Conservation (phyloP, 2,329 filamentous ascomycete species). For the Nothomitra cinnamomea region DNA sequence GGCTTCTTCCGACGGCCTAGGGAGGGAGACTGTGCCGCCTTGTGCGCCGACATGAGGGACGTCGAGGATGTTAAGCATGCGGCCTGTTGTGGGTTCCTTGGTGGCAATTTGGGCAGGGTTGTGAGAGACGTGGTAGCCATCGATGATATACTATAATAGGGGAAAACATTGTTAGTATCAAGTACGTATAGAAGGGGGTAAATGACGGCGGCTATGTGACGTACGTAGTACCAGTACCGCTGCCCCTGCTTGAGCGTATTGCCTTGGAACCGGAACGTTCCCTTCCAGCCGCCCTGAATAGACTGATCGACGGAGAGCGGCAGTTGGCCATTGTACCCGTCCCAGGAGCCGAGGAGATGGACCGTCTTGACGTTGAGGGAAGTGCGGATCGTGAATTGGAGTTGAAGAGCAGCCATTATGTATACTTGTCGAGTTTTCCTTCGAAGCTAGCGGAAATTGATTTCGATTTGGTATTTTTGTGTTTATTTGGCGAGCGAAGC, state of each 20-base stretch:
- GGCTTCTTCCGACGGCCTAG: constrained; percentile 5
- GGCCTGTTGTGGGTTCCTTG: constrained; percentile 89
- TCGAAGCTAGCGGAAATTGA: neutral
- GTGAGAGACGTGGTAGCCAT: constrained; percentile 95
- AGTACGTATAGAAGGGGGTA: neutral
- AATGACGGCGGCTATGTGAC: constrained; percentile 12
- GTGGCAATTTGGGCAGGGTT: constrained; percentile 81
- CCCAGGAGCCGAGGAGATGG: constrained; percentile 94
- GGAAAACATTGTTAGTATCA: neutral
- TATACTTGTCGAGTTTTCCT: neutral
- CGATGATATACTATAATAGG: constrained; percentile 65
- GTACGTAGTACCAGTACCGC: constrained; percentile 95
- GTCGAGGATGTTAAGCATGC: constrained; percentile 94
- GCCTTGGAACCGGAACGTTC: constrained; percentile 90
- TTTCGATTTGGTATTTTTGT: neutral
- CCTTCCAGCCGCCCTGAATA: constrained; percentile 86
- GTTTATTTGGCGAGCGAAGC: neutral
- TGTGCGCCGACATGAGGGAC: constrained; percentile 41
- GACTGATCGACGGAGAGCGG: constrained; percentile 81
- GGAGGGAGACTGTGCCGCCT: constrained; percentile 3
- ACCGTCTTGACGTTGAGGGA: constrained; percentile 94
- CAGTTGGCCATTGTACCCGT: constrained; percentile 88
- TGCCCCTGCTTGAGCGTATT: constrained; percentile 71
- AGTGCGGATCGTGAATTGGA: constrained; percentile 90
- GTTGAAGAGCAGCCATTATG: constrained; percentile 79